These are phyloP conservation scores for Taxawa tesnikishii DNA, from an alignment of 2,329 filamentous ascomycete species.

Conservation along the genomic window DNA sequence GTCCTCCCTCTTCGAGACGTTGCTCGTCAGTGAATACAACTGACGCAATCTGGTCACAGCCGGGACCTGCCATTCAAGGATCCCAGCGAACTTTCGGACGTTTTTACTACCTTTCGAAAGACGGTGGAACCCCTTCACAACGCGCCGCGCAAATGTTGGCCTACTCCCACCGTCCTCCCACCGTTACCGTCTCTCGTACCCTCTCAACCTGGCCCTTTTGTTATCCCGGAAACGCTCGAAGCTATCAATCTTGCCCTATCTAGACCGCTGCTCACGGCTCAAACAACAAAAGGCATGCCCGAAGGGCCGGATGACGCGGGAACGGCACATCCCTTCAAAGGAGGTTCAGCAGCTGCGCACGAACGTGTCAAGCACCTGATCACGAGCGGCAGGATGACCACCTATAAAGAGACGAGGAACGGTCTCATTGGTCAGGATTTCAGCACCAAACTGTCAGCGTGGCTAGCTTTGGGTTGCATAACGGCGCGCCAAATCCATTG, in stretches of 20 bases:
- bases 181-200: conserved; percentile 46
- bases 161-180: conserved; percentile 45
- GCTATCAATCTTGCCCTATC: conserved; percentile 42
- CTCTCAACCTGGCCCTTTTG: conserved; percentile 49
- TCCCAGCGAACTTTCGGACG: conserved; percentile 52
- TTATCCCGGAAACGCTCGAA: conserved; percentile 44
- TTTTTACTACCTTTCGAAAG: conserved; percentile 67
- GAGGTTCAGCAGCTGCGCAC: conserved; percentile 52
- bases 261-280: conserved; percentile 33
- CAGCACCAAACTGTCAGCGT: conserved; percentile 65
- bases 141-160: conserved; percentile 46
- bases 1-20: too few species aligned
- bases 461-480: conserved; percentile 58
- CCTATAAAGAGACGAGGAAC: conserved; percentile 61
- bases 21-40: not conserved
- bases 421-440: conserved; percentile 58
- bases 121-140: conserved; percentile 57
- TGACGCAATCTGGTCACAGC: conserved; percentile 26
- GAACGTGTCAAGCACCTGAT: conserved; percentile 50
- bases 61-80: conserved; percentile 50
- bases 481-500: conserved; percentile 62
- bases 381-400: conserved; percentile 44
- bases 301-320: conserved; percentile 38
- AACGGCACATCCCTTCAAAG: conserved; percentile 54
- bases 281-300: too few species aligned